Percentiles rank a stretch among this genome's conserved stretches.
Conservation (phyloP, 129 eudicot species). For the Lactuca sativa region DNA sequence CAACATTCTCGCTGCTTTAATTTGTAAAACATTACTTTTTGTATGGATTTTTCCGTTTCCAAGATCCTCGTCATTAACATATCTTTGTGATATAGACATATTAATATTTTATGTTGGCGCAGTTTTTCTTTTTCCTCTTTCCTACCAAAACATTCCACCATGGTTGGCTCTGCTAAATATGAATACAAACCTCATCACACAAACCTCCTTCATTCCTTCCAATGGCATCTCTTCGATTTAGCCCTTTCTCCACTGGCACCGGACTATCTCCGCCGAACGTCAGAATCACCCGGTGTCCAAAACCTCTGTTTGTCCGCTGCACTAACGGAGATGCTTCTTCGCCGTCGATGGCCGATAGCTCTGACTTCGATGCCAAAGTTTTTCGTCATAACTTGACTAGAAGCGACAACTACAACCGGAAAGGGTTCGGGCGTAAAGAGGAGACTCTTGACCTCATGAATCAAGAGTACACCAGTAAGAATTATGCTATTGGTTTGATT, state of each 20-base stretch:
- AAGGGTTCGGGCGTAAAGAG: constrained; percentile 64
- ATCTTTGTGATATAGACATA: no score
- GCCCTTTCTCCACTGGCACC: constrained; percentile 24
- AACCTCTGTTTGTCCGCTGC: constrained; percentile 45
- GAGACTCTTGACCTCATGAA: constrained; percentile 64
- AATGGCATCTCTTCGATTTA: constrained; percentile 33
- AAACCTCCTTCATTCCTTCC: not conserved
- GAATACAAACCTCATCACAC: not conserved
- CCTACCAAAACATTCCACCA: not conserved
- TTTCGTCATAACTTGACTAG: constrained; percentile 64
- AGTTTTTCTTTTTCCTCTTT: no score
- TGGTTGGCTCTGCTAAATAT: not conserved
- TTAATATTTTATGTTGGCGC: no score
- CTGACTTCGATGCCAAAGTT: constrained; percentile 59
- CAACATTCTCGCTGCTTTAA: no score
- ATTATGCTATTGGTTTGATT: not conserved
- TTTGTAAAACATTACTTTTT: no score
- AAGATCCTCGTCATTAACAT: no score
- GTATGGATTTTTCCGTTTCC: no score
- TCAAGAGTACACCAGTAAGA: constrained; percentile 70
- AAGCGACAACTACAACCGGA: constrained; percentile 63
- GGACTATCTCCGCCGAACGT: constrained; percentile 36
- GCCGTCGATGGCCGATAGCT: constrained; percentile 6
- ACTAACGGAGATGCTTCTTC: constrained; percentile 42
- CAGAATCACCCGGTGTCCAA: constrained; percentile 32